These are phyloP conservation scores for Immersiporthe knoxdaviesiana DNA, from an alignment of 2,329 filamentous ascomycete genomes.

Conservation along the genomic window DNA sequence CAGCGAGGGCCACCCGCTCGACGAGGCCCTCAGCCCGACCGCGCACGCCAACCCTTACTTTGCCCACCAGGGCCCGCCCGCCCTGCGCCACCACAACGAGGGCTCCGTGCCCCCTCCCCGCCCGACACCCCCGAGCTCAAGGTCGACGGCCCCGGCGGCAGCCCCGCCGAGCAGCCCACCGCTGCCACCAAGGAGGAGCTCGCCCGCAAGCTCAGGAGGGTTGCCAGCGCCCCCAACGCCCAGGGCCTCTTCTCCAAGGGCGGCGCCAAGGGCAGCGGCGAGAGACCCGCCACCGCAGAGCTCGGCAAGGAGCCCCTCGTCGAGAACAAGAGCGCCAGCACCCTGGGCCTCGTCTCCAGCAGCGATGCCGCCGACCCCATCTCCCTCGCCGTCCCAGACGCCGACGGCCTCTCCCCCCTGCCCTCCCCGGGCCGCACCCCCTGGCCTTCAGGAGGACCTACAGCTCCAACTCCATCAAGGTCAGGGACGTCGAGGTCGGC, in stretches of 20 bases:
- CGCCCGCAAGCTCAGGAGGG: slow-evolving; percentile 87
- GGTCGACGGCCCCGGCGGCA: slow-evolving; percentile 68
- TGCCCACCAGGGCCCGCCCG: slow-evolving; percentile 91
- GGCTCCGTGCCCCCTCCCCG: slow-evolving; percentile 88
- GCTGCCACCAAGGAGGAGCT: slow-evolving; percentile 89
- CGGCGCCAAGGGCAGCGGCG: slow-evolving; percentile 56
- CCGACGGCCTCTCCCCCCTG: slow-evolving; percentile 62
- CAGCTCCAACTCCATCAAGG: slow-evolving; percentile 99
- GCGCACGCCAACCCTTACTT: slow-evolving; percentile 97
- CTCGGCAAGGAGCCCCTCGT: slow-evolving; percentile 79
- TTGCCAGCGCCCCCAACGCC: slow-evolving; percentile 95
- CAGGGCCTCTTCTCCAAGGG: slow-evolving; percentile 80
- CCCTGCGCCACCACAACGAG: slow-evolving; percentile 91
- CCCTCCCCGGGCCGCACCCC: slow-evolving; percentile 68
- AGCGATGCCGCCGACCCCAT: slow-evolving; percentile 35
- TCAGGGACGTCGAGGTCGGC: slow-evolving; percentile 93
- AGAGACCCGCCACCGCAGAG: slow-evolving; percentile 82
- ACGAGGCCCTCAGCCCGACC: slow-evolving; percentile 87
- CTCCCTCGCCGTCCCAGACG: slow-evolving; percentile 46
- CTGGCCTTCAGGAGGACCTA: slow-evolving; percentile 91
- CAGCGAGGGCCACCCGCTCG: slow-evolving; percentile 88
- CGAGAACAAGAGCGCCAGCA: slow-evolving; percentile 55
- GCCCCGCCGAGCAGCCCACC: slow-evolving; percentile 68
- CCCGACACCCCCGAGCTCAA: slow-evolving; percentile 85
- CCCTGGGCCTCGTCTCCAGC: slow-evolving; percentile 51